Percentiles rank a stretch among this genome's conserved stretches.
Conservation (phyloP, 805 yeast species). For the Saccharomyces paradoxus region DNA sequence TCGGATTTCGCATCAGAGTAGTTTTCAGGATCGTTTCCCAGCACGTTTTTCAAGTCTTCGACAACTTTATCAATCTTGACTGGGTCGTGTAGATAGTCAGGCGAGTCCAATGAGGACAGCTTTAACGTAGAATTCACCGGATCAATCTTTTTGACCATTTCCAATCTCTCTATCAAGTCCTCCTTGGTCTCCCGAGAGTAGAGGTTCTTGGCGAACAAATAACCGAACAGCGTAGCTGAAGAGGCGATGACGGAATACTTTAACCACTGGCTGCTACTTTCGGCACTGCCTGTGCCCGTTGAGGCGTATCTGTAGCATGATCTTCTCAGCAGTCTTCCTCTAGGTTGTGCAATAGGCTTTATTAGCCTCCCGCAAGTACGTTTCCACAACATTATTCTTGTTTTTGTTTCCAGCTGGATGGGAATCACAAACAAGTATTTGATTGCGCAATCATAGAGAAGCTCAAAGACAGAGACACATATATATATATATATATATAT, state of each 20-base stretch:
- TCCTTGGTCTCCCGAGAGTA: background rate
- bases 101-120: slow-evolving; percentile 15
- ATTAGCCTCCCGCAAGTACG: background rate
- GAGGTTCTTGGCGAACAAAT: background rate
- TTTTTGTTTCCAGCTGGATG: background rate
- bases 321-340: background rate
- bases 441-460: too few species aligned
- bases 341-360: background rate
- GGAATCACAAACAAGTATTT: background rate
- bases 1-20: slow-evolving; percentile 32
- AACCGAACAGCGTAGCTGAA: background rate
- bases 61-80: slow-evolving; percentile 35
- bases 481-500: background rate
- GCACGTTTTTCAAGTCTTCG: slow-evolving; percentile 31
- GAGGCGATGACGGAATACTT: background rate
- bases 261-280: background rate
- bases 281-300: background rate
- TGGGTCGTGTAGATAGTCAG: slow-evolving; percentile 31
- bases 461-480: background rate
- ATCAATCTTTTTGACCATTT: slow-evolving; percentile 1
- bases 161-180: background rate
- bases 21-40: slow-evolving; percentile 33
- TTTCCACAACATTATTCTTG: background rate
- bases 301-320: background rate
- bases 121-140: slow-evolving; percentile 13